Evolutionary conservation across 805 yeast genomes (phyloP).

Genomic region (Starmerella floris): DNA sequence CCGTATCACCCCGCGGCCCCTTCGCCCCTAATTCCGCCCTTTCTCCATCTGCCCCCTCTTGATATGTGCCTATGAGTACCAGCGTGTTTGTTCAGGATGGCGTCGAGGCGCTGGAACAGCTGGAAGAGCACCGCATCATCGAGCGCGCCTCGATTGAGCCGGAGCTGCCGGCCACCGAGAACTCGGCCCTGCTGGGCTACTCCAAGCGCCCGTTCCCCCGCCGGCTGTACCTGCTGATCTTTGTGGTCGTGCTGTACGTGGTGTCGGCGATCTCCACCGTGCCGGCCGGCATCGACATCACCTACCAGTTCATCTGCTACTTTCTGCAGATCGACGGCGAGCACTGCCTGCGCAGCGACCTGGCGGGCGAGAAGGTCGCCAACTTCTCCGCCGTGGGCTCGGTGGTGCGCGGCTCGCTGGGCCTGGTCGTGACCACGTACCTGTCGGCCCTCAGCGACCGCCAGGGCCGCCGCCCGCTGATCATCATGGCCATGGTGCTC

Average conservation of each 20-base stretch:
- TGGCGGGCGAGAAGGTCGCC: constrained; percentile 16
- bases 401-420: constrained; percentile 10
- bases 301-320: constrained; percentile 19
- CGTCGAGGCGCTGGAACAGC: constrained; percentile 8
- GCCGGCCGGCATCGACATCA: constrained; percentile 19
- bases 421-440: constrained; percentile 14
- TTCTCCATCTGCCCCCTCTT: not conserved
- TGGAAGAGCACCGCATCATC: constrained; percentile 12
- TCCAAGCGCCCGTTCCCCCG: constrained; percentile 17
- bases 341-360: constrained; percentile 16
- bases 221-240: constrained; percentile 13
- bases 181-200: constrained; percentile 14
- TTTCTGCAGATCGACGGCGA: constrained; percentile 9
- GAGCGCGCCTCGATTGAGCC: constrained; percentile 19
- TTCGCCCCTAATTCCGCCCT: too few relatives aligned
- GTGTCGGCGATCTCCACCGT: constrained; percentile 14
- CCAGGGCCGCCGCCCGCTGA: constrained; percentile 20
- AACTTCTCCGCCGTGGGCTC: constrained; percentile 14
- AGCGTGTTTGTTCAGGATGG: constrained; percentile 13
- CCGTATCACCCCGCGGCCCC: too few relatives aligned
- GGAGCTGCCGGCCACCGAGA: constrained; percentile 6
- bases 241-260: constrained; percentile 5
- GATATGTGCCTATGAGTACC: constrained; percentile 5
- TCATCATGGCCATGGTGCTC: constrained; percentile 13
- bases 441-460: constrained; percentile 20